Conservation (phyloP, 129 eudicot genomes). For the Saposhnikovia divaricata region DNA sequence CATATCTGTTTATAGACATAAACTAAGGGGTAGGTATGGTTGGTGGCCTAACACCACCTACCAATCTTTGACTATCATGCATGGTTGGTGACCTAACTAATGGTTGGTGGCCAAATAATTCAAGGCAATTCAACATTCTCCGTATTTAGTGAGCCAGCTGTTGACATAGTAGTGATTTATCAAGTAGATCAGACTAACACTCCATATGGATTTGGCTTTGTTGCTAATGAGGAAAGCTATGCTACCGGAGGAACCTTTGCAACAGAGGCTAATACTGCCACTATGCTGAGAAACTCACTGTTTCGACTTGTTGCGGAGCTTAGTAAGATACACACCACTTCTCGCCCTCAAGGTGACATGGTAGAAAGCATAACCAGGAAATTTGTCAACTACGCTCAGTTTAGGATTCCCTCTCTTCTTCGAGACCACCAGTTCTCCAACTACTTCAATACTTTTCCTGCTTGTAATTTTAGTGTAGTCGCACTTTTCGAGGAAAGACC, state of each 20-base stretch:
- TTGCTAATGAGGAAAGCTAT: background rate
- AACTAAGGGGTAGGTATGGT: too few species aligned
- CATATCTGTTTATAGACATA: too few species aligned
- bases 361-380: too few species aligned
- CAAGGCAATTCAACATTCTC: too few species aligned
- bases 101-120: too few species aligned
- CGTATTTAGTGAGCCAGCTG: background rate
- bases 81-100: too few species aligned
- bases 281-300: background rate
- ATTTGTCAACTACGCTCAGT: background rate
- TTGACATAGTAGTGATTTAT: background rate
- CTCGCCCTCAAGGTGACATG: background rate
- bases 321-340: background rate
- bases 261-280: background rate
- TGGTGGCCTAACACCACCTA: too few species aligned
- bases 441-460: background rate
- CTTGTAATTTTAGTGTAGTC: background rate
- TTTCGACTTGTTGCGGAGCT: background rate
- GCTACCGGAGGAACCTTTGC: background rate
- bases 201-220: background rate
- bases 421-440: background rate
- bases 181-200: background rate
- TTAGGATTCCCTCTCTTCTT: background rate
- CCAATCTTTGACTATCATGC: too few species aligned
- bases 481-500: background rate